phyloP scores from a whole-genome alignment of 345 rosid species.

The Anacardium occidentale region DNA sequence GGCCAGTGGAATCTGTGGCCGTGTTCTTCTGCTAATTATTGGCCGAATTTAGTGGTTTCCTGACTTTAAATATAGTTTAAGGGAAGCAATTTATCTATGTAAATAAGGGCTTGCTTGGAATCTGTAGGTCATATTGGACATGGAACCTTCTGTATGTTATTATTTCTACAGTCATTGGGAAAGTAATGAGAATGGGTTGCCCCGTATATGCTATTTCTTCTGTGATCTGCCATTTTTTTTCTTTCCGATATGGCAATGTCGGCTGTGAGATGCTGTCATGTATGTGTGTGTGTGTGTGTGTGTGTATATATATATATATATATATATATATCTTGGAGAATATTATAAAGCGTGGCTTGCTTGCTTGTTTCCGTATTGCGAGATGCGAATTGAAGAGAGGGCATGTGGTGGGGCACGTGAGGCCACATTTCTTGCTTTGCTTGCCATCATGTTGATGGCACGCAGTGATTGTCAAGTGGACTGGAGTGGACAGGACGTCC shows the following conservation, averaged over 20 bases:
- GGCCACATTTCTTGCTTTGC: slow-evolving; percentile 13
- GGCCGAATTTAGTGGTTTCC: neutral
- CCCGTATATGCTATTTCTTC: no score
- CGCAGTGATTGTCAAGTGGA: slow-evolving; percentile 16
- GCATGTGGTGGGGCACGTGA: slow-evolving; percentile 12
- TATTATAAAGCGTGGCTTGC: neutral
- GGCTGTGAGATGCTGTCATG: no score
- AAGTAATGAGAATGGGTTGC: slow-evolving; percentile 10
- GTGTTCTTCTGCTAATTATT: neutral
- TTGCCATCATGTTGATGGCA: slow-evolving; percentile 17
- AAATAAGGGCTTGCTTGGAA: neutral
- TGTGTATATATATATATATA: no score
- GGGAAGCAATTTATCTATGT: neutral
- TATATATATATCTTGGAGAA: slow-evolving; percentile 8
- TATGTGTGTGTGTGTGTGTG: no score
- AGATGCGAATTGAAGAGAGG: neutral
- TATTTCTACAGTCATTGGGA: no score
- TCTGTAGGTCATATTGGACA: neutral
- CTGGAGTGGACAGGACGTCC: no score
- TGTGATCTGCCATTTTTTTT: no score
- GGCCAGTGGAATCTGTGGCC: neutral
- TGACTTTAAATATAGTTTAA: neutral
- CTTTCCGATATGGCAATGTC: no score
- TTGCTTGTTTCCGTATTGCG: neutral
- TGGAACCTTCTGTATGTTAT: neutral